phyloP scores from a whole-genome alignment of 2,329 filamentous ascomycete species.

The Fusarium staphyleae region DNA sequence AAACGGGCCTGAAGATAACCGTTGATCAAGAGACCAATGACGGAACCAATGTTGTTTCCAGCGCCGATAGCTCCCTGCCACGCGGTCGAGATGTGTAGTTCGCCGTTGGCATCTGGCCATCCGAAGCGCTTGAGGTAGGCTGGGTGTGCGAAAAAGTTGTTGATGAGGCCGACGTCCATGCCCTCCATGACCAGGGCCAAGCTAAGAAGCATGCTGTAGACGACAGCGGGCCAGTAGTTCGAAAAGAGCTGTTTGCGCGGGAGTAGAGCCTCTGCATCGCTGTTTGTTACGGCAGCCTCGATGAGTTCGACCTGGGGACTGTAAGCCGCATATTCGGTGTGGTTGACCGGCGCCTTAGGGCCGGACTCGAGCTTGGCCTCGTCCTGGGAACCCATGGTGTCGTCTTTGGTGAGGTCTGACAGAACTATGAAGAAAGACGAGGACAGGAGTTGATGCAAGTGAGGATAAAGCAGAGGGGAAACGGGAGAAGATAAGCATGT shows the following conservation, averaged over 20 bases:
- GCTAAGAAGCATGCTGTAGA: constrained; percentile 43
- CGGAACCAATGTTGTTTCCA: constrained; percentile 55
- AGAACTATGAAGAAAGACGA: background rate
- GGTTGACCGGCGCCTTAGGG: constrained; percentile 20
- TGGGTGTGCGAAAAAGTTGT: constrained; percentile 52
- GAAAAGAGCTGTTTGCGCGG: constrained; percentile 44
- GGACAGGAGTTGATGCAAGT: background rate
- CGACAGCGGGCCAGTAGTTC: constrained; percentile 42
- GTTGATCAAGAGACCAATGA: constrained; percentile 58
- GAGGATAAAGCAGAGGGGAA: background rate
- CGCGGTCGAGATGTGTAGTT: constrained; percentile 50
- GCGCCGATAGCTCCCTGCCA: constrained; percentile 60
- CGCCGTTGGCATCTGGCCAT: constrained; percentile 42
- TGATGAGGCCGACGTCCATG: constrained; percentile 51
- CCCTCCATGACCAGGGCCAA: constrained; percentile 50
- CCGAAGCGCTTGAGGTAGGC: constrained; percentile 54
- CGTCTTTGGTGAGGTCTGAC: background rate
- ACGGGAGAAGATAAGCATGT: constrained; percentile 17
- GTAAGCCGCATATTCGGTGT: constrained; percentile 39
- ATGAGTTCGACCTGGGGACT: constrained; percentile 42
- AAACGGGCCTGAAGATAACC: constrained; percentile 56
- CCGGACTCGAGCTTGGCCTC: constrained; percentile 26
- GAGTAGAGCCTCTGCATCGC: constrained; percentile 41
- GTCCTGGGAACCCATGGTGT: constrained; percentile 21
- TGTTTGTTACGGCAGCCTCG: constrained; percentile 44